Conservation (phyloP, 2,329 filamentous ascomycete species). For the Nemania diffusa region DNA sequence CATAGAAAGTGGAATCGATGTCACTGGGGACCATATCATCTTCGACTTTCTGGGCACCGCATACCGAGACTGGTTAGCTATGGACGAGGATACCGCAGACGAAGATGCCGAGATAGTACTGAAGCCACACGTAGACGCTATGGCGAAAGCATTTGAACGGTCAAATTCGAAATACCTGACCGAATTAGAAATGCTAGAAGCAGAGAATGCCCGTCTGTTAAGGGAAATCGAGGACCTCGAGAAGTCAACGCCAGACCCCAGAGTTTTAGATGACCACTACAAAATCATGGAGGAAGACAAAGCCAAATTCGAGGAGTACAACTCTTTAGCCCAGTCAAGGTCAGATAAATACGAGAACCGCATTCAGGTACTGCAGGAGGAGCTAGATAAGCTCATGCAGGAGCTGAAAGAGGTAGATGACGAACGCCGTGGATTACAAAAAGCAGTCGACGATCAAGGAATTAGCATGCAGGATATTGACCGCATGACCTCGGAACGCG, state of each 20-base stretch:
- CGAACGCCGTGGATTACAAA: slow-evolving; percentile 82
- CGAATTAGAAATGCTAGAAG: slow-evolving; percentile 86
- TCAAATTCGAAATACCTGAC: slow-evolving; percentile 86
- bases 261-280: slow-evolving; percentile 86
- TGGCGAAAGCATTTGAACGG: slow-evolving; percentile 87
- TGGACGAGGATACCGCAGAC: slow-evolving; percentile 88
- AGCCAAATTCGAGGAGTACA: slow-evolving; percentile 95
- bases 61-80: slow-evolving; percentile 92
- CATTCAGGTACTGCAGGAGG: slow-evolving; percentile 83
- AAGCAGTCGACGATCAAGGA: slow-evolving; percentile 88
- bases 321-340: slow-evolving; percentile 82
- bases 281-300: slow-evolving; percentile 95
- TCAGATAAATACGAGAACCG: slow-evolving; percentile 89
- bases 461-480: slow-evolving; percentile 99
- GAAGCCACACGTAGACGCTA: slow-evolving; percentile 83
- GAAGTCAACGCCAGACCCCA: slow-evolving; percentile 84
- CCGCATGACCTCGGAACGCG: slow-evolving; percentile 95
- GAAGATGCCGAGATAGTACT: slow-evolving; percentile 84
- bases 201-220: slow-evolving; percentile 80
- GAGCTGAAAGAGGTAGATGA: slow-evolving; percentile 84
- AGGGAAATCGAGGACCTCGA: slow-evolving; percentile 91
- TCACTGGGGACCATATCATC: slow-evolving; percentile 90
- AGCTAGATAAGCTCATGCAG: slow-evolving; percentile 79
- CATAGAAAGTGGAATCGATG: slow-evolving; percentile 85
- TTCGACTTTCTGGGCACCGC: slow-evolving; percentile 91